Base-by-base conservation (phyloP, 2,329 filamentous ascomycete species). In the Cladophialophora yegresii region DNA sequence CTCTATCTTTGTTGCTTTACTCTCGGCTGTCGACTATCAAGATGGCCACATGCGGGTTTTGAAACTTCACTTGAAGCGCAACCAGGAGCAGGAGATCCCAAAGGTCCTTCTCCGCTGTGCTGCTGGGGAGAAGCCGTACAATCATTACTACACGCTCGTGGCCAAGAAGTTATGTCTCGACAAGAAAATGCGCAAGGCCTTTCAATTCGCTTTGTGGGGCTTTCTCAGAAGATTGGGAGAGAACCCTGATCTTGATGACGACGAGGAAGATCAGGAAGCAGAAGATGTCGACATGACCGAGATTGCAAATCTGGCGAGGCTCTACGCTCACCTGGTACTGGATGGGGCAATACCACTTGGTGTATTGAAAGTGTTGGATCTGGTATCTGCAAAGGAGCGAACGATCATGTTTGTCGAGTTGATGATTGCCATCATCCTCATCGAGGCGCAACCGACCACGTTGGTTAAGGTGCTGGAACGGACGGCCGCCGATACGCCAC, bases 1-100 rank as follows among this genome's bases (percentile, higher is more conserved):
- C 59, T 91, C 92, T n/a, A 96, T 99, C 65, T 99, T 99, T 76
- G 85, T 96, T 36, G 88, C 92, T 4, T 87, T 99, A 65, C 90
- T 97, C 82, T 93, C 90, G 10, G 91, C 92, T 0, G 85, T 85
- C 9, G 92, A 96, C 74, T 91, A 85, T 74, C 88, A 92, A 70
- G 92, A 98, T 72, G 95, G 92, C 0, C 88, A 93, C 71, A 79
- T 88, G 9, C 89, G 92, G 20, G 82, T 97, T 7, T 81, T 88
- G 64, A 96, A 96, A 74, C 85, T 99, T 9, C 87, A 87, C 40
- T 83, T 99, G 54, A 97, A 95, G 78, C 91, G 88, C 70, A 86
- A 91, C 20, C 92, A 97, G 73, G 88, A 95, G 69, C 84, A 88
- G 26, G 93, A 98, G 75, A 90, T 98, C 33, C 89, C 93, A 0